A percentile compares a stretch with the other conserved stretches of the same genome.
Conservation (phyloP, 2,329 filamentous ascomycete genomes). For the Neofusicoccum ribis region DNA sequence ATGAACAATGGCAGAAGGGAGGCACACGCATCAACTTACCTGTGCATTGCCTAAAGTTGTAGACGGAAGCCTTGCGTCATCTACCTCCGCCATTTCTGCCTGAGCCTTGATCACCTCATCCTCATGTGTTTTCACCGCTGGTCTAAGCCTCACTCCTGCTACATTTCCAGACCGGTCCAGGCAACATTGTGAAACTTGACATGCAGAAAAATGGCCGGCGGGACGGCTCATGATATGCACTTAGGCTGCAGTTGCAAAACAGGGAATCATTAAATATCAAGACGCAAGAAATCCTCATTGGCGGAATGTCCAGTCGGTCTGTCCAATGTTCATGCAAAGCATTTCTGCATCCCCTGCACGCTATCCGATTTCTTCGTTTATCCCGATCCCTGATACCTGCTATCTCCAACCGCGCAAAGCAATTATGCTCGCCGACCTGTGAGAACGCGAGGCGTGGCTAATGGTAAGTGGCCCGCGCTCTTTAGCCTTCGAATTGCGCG, state of each 20-base stretch:
- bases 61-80: background rate
- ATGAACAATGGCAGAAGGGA: too few species aligned
- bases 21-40: too few species aligned
- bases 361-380: conserved; percentile 1
- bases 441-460: conserved; percentile 5
- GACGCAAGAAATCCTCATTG: background rate
- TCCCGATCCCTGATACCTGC: background rate
- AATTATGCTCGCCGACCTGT: background rate
- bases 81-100: background rate
- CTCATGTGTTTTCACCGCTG: background rate
- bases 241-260: background rate
- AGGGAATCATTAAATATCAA: background rate
- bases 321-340: background rate
- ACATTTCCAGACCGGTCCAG: background rate
- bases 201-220: background rate
- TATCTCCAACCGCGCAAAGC: background rate
- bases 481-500: conserved; percentile 3
- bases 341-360: background rate
- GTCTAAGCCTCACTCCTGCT: background rate
- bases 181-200: conserved; percentile 6
- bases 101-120: background rate
- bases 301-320: background rate
- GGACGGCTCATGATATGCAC: conserved; percentile 4
- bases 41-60: background rate
- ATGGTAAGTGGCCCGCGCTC: conserved; percentile 8